Percentiles rank a stretch among this genome's conserved stretches.
Evolutionary conservation across 352 stramenopile genomes (phyloP).

Genomic region (Globisporangium ultimum): DNA sequence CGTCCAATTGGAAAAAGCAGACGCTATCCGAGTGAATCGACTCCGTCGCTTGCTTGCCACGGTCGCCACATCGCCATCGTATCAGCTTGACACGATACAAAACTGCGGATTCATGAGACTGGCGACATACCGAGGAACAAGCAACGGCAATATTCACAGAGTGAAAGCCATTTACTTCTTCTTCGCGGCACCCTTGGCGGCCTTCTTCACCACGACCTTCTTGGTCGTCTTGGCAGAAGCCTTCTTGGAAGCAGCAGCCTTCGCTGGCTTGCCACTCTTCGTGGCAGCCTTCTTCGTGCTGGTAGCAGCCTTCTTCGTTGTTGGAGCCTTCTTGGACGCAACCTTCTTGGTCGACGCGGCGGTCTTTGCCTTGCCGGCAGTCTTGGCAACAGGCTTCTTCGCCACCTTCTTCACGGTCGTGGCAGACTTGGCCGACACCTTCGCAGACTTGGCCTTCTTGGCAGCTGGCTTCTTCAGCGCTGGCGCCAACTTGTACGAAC

Average conservation of each 20-base stretch:
- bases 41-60: constrained; percentile 3
- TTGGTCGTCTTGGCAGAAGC: constrained; percentile 24
- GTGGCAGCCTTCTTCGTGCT: constrained; percentile 20
- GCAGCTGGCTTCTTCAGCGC: constrained; percentile 62
- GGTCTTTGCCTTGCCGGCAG: constrained; percentile 22
- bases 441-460: constrained; percentile 55
- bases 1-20: constrained; percentile 8
- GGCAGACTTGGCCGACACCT: constrained; percentile 51
- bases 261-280: constrained; percentile 28
- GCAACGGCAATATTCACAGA: not conserved
- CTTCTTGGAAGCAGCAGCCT: constrained; percentile 37
- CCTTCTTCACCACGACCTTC: constrained; percentile 27
- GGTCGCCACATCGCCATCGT: not conserved
- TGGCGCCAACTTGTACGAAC: constrained; percentile 75
- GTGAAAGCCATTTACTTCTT: constrained; percentile 45
- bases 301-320: constrained; percentile 28
- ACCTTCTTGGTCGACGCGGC: constrained; percentile 54
- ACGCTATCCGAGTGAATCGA: not conserved
- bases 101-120: constrained; percentile 2
- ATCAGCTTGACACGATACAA: constrained; percentile 1
- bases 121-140: not conserved
- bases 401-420: constrained; percentile 46
- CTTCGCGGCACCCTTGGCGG: constrained; percentile 22
- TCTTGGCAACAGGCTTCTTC: constrained; percentile 55
- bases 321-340: constrained; percentile 29